These are phyloP conservation scores for Saussurea involucrata DNA, from an alignment of 129 eudicot genomes.

Conservation along the genomic window DNA sequence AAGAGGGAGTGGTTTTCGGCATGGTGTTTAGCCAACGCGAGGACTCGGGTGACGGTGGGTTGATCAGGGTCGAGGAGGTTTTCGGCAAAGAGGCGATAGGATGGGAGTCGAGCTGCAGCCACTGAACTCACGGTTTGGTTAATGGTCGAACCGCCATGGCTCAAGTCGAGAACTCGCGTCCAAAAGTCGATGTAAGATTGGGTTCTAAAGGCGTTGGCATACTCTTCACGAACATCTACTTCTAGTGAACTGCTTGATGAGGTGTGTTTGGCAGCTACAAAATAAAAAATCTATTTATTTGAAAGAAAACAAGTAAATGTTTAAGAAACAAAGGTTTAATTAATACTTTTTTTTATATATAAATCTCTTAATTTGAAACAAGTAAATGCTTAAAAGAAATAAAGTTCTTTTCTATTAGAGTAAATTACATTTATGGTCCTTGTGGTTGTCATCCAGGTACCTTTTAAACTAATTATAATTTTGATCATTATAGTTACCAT, in stretches of 20 bases:
- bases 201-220: conserved; percentile 88
- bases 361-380: too few relatives aligned
- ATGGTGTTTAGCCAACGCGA: conserved; percentile 29
- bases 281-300: too few relatives aligned
- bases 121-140: conserved; percentile 47
- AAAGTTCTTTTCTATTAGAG: too few relatives aligned
- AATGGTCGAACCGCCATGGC: conserved; percentile 30
- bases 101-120: conserved; percentile 73
- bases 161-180: conserved; percentile 60
- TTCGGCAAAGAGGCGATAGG: conserved; percentile 82
- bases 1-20: conserved; percentile 47
- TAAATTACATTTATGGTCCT: too few relatives aligned
- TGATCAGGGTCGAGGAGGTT: conserved; percentile 84
- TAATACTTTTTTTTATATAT: too few relatives aligned
- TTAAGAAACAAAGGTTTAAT: neutral
- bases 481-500: too few relatives aligned
- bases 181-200: conserved; percentile 80
- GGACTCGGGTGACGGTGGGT: conserved; percentile 46
- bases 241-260: conserved; percentile 20
- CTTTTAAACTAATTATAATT: too few relatives aligned
- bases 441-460: too few relatives aligned
- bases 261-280: conserved; percentile 20
- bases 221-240: conserved; percentile 86
- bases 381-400: too few relatives aligned
- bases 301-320: neutral